Evolutionary conservation across 192 early-diverging fungal species (phyloP).

Genomic region (Diversispora epigaea): DNA sequence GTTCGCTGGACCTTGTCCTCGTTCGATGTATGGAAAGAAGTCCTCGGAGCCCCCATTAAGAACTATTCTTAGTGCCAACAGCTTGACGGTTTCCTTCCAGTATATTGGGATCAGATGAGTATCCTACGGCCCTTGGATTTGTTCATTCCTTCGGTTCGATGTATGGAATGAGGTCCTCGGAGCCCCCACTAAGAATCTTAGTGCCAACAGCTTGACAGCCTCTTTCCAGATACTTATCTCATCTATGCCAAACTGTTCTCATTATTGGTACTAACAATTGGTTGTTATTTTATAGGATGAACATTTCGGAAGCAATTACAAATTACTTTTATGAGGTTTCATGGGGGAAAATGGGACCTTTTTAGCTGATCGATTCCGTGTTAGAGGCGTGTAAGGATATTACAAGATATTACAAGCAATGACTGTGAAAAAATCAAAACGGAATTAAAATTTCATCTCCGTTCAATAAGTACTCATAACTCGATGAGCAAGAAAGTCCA

Average conservation of each 20-base stretch:
- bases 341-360: background rate
- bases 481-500: background rate
- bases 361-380: background rate
- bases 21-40: constrained; percentile 30
- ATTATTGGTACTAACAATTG: background rate
- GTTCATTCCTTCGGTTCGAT: too few species aligned
- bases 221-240: constrained; percentile 5
- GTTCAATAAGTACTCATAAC: constrained; percentile 21
- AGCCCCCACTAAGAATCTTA: constrained; percentile 14
- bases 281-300: background rate
- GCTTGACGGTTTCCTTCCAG: constrained; percentile 31
- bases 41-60: constrained; percentile 24
- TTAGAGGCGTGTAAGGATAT: background rate
- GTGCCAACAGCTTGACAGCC: constrained; percentile 19
- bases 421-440: background rate
- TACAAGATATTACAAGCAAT: constrained; percentile 1
- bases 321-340: constrained; percentile 1
- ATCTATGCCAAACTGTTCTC: background rate
- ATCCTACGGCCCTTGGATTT: background rate
- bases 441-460: background rate
- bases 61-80: constrained; percentile 26
- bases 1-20: background rate
- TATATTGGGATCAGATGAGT: background rate
- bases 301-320: background rate
- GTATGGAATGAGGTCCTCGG: too few species aligned